Base-by-base conservation (phyloP, 495 filamentous ascomycete genomes). In the Hypoxylon perforatum region DNA sequence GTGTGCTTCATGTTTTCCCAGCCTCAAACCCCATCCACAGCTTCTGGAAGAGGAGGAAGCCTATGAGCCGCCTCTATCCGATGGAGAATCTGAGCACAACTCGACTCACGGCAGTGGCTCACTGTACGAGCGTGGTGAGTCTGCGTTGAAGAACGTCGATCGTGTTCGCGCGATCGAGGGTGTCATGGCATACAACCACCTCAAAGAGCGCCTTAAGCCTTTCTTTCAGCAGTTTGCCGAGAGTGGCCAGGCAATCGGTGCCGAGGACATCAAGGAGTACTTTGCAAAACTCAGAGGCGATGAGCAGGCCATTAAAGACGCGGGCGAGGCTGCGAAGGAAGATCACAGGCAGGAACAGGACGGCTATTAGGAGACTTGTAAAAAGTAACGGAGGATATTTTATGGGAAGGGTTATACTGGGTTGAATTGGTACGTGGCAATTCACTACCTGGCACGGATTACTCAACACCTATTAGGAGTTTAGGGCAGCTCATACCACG, bases 221-320 rank as follows among this genome's bases (percentile, higher is more conserved):
- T 98, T 99, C 73, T 84, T 99, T 59, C 85, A 91, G 72, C 91
- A 96, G 52, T 99, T 97, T 77, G 95, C 95, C 3, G 94, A 96
- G 75, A 93, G 88, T 61, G 93, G 93, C 0, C 78, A 90, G 76
- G 86, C 89, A 2, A 93, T 99, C 11, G 88, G 90, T 0, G 94
- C 93, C 4, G 95, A 98, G 75, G 93, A 98, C 80, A 93, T 99
- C 73, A 97, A 97, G 78, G 87, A 82, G 9, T 96, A 97, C 78
- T 98, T 98, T 84, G 95, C 93, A 56, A 93, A 92, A 76, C 74
- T 99, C 64, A 84, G 95, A 61, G 95, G 94, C 48, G 95, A 97
- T 80, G 91, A 92, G 19, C 71, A 81, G 71, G 84, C 75, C 15
- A 83, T 81, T 22, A 77, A 76, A 47, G 80, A 82, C 18, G 84